Percentiles rank a stretch among this genome's conserved stretches.
Evolutionary conservation across 805 yeast genomes (phyloP).

Genomic region (Maudiozyma barnettii): DNA sequence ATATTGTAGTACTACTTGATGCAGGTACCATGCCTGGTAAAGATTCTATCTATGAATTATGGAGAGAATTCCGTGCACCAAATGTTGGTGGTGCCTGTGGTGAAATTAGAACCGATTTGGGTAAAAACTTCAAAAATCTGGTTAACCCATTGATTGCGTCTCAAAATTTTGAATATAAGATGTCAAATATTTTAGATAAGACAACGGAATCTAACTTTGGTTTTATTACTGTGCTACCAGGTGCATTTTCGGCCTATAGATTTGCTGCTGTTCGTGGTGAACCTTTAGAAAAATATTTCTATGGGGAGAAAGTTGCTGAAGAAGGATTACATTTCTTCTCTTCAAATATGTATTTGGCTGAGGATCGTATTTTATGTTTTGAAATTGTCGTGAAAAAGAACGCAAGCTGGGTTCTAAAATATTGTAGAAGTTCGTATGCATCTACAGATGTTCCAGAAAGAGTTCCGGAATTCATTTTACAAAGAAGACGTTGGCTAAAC

Average conservation of each 20-base stretch:
- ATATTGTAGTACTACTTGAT: slow-evolving; percentile 74
- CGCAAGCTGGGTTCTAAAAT: slow-evolving; percentile 68
- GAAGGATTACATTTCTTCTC: slow-evolving; percentile 74
- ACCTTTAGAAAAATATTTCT: slow-evolving; percentile 82
- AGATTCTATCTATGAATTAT: slow-evolving; percentile 75
- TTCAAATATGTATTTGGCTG: slow-evolving; percentile 94
- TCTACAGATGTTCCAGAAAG: slow-evolving; percentile 93
- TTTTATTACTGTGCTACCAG: slow-evolving; percentile 87
- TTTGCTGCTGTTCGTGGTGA: slow-evolving; percentile 73
- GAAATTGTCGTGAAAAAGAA: slow-evolving; percentile 82
- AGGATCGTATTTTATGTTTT: slow-evolving; percentile 90
- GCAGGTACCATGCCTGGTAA: slow-evolving; percentile 90
- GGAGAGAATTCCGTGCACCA: slow-evolving; percentile 76
- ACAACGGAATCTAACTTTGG: slow-evolving; percentile 95
- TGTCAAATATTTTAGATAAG: slow-evolving; percentile 88
- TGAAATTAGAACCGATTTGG: slow-evolving; percentile 81
- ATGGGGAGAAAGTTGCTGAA: slow-evolving; percentile 75
- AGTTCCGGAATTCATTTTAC: slow-evolving; percentile 78
- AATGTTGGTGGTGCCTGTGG: slow-evolving; percentile 97
- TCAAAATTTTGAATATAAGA: slow-evolving; percentile 93
- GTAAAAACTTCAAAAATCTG: slow-evolving; percentile 45
- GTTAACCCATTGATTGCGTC: slow-evolving; percentile 89
- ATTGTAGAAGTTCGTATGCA: slow-evolving; percentile 82
- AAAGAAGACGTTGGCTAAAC: slow-evolving; percentile 93
- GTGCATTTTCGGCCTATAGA: slow-evolving; percentile 93